Percentiles rank a stretch among this genome's conserved stretches.
Evolutionary conservation across 2,329 filamentous ascomycete genomes (phyloP).

Genomic region (Phoma sp.): DNA sequence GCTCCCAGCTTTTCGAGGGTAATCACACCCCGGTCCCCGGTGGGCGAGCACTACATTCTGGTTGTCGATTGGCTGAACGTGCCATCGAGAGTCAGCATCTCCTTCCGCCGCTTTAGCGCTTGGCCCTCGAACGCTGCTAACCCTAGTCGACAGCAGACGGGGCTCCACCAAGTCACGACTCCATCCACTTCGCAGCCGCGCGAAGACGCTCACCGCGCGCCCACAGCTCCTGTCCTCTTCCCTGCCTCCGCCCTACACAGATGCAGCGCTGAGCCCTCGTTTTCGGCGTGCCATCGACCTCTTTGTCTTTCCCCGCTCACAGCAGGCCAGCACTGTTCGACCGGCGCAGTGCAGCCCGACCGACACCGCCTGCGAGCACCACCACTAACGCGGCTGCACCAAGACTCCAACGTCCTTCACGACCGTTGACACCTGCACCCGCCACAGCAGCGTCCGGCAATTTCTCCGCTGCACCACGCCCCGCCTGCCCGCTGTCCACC

Average conservation of each 20-base stretch:
- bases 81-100: constrained; percentile 23
- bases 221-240: constrained; percentile 5
- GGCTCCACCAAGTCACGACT: constrained; percentile 30
- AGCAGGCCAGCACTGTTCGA: constrained; percentile 18
- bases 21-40: constrained; percentile 2
- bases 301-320: constrained; percentile 1
- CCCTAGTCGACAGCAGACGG: constrained; percentile 18
- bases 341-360: constrained; percentile 28
- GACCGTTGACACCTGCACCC: constrained; percentile 3
- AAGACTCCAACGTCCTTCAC: background rate
- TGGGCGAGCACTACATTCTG: constrained; percentile 19
- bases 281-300: constrained; percentile 22
- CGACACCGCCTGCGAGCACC: constrained; percentile 25
- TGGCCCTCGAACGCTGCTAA: constrained; percentile 13
- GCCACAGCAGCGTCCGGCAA: background rate
- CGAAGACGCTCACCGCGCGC: constrained; percentile 16
- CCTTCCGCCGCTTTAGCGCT: constrained; percentile 25
- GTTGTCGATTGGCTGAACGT: constrained; percentile 24
- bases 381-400: constrained; percentile 1
- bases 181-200: constrained; percentile 24
- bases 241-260: constrained; percentile 13
- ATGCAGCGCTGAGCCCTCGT: constrained; percentile 10
- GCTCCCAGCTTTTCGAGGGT: constrained; percentile 5
- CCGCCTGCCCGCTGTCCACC: constrained; percentile 12
- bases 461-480: constrained; percentile 19